phyloP scores from a whole-genome alignment of 2,329 filamentous ascomycete species.

The Madurella mycetomatis region DNA sequence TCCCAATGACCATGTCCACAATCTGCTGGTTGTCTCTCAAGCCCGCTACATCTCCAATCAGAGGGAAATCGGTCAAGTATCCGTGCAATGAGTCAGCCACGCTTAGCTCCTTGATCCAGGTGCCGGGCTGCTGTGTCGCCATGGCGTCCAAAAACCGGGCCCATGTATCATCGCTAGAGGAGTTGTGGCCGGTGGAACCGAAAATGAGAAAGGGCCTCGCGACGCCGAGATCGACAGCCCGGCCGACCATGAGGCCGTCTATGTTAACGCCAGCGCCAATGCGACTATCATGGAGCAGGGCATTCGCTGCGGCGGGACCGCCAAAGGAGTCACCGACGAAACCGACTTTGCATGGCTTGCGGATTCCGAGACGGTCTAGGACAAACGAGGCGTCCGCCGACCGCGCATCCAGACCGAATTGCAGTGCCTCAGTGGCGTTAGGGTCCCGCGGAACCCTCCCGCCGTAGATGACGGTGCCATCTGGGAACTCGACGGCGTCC shows the following conservation, averaged over 20 bases:
- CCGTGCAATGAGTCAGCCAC: constrained; percentile 29
- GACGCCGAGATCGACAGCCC: constrained; percentile 25
- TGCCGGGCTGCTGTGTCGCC: constrained; percentile 17
- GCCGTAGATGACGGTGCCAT: constrained; percentile 31
- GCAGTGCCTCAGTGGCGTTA: constrained; percentile 9
- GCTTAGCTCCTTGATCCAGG: constrained; percentile 31
- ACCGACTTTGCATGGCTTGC: constrained; percentile 18
- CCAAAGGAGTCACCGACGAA: constrained; percentile 34
- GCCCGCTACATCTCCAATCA: constrained; percentile 26
- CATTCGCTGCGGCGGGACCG: constrained; percentile 31
- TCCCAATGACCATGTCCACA: constrained; percentile 26
- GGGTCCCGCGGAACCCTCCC: constrained; percentile 19
- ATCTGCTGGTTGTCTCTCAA: constrained; percentile 18
- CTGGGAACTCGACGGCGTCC: constrained; percentile 37
- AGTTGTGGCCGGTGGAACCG: constrained; percentile 29
- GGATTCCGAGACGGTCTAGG: constrained; percentile 25
- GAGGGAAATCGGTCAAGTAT: constrained; percentile 30
- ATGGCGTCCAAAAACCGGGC: constrained; percentile 25
- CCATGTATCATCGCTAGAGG: constrained; percentile 26
- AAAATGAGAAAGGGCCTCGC: constrained; percentile 31
- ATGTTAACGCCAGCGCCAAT: constrained; percentile 35
- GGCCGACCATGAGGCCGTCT: constrained; percentile 34
- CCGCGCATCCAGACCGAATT: constrained; percentile 22
- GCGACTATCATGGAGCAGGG: constrained; percentile 29
- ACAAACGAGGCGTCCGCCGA: constrained; percentile 30